A percentile compares a stretch with the other conserved stretches of the same genome.
Evolutionary conservation across 2,329 filamentous ascomycete genomes (phyloP).

Genomic region (Colletotrichum musae): DNA sequence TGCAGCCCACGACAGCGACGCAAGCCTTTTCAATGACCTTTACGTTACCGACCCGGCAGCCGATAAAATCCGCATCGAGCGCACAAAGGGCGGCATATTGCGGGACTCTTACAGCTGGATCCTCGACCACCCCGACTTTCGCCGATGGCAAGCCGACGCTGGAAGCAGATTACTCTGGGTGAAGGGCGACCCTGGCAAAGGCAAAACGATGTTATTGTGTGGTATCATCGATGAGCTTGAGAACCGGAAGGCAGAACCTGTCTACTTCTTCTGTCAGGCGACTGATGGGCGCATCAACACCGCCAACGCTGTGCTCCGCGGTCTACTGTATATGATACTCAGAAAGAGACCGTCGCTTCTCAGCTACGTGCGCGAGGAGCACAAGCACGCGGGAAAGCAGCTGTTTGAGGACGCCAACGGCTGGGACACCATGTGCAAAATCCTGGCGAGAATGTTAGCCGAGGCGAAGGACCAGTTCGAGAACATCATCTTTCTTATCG

Average conservation of each 20-base stretch:
- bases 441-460: conserved; percentile 56
- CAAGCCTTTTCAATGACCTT: neutral
- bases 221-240: conserved; percentile 54
- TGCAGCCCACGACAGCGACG: neutral
- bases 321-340: conserved; percentile 59
- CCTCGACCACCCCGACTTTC: conserved; percentile 47
- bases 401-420: conserved; percentile 53
- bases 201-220: conserved; percentile 60
- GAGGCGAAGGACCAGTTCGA: conserved; percentile 47
- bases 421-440: conserved; percentile 52
- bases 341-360: conserved; percentile 9
- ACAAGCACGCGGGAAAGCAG: conserved; percentile 45
- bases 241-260: conserved; percentile 1
- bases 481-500: conserved; percentile 54
- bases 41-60: conserved; percentile 48
- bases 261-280: conserved; percentile 61
- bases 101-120: conserved; percentile 54
- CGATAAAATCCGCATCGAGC: conserved; percentile 55
- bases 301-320: conserved; percentile 56
- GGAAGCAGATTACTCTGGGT: conserved; percentile 53
- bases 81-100: conserved; percentile 52
- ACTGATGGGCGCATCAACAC: conserved; percentile 54
- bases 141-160: conserved; percentile 44
- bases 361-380: conserved; percentile 11
- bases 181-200: conserved; percentile 56